phyloP scores from a whole-genome alignment of 148 eudicot genomes.

The Camellia japonica region DNA sequence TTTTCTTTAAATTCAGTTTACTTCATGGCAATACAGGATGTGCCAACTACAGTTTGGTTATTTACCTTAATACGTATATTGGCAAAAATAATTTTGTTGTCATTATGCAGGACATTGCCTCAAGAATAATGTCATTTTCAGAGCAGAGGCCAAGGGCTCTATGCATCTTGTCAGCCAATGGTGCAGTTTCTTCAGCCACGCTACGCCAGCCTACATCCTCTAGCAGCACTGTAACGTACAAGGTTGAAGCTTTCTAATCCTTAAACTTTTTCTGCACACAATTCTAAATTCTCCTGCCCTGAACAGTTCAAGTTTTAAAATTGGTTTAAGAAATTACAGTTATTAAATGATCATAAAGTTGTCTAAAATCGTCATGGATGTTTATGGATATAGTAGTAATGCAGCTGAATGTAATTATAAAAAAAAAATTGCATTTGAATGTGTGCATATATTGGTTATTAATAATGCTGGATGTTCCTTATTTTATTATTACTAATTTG shows the following conservation, averaged over 20 bases:
- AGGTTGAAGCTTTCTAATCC: slow-evolving; percentile 38
- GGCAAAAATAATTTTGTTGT: not conserved
- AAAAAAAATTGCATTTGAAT: not conserved
- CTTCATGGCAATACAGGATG: not conserved
- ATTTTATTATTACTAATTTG: too few relatives aligned
- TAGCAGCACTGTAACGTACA: slow-evolving; percentile 57
- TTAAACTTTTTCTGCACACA: not conserved
- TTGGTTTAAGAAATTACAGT: not conserved
- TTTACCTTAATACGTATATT: not conserved
- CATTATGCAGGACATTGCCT: slow-evolving; percentile 65
- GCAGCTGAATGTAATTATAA: not conserved
- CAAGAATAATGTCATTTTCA: slow-evolving; percentile 68
- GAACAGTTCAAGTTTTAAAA: not conserved
- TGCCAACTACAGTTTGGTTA: not conserved
- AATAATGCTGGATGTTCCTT: not conserved
- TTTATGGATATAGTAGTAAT: not conserved
- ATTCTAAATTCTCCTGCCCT: not conserved
- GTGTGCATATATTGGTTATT: not conserved
- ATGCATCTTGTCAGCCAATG: slow-evolving; percentile 79
- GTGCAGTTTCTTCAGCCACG: slow-evolving; percentile 75
- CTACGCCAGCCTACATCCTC: slow-evolving; percentile 60
- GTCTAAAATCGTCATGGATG: not conserved
- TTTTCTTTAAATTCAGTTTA: not conserved
- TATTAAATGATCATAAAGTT: not conserved
- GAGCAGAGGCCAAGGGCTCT: slow-evolving; percentile 87